Evolutionary conservation across 2,329 filamentous ascomycete species (phyloP), one percentile per base, ranked within the genome.

Genomic region (Tolypocladium sp.): DNA sequence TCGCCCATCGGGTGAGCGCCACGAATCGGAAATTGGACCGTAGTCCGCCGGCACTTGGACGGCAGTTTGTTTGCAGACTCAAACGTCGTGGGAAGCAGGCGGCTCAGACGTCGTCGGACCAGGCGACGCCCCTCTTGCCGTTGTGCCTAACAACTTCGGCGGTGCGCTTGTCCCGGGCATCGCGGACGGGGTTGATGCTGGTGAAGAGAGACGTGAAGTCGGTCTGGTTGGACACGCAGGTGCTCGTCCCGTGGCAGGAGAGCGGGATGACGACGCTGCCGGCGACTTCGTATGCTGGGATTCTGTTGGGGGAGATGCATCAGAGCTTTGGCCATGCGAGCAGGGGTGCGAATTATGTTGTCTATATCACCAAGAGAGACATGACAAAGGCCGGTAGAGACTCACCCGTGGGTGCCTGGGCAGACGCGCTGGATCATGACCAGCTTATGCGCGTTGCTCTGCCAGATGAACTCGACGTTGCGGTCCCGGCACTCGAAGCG

Each of bases 341-440:
- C n/a, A 13, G 10, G 6, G 20, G 49, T 4, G 15, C 37, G 7
- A 33, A 9, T 33, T 8, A 33, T 9, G 30, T 33, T 15, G 37
- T 38, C 13, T 38, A 38, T 7, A 38, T 38, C 13, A 38, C 30
- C 27, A 30, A 4, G 3, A 9, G 22, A 15, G 46, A 52, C 8
- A 33, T 8, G 20, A n/a, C 10, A 4, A n/a, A 8, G 49, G n/a
- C 6, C 49, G 1, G 33, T 15, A 12, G 22, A 25, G 27, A 67
- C 73, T 64, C 68, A 77, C 76, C 72, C 74, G 6, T 71, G 63
- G 1, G 63, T 30, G 15, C 64, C 64, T 1, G 74, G 70, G 65
- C 79, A 82, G 17, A 75, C 70, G 35, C 70, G 70, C 70, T 82
- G 77, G 51, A 80, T 69, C 66, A 80, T 61, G n/a, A 72, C 75